Evolutionary conservation across 2,329 filamentous ascomycete genomes (phyloP).

Genomic region (Tolypocladium guangdongense): DNA sequence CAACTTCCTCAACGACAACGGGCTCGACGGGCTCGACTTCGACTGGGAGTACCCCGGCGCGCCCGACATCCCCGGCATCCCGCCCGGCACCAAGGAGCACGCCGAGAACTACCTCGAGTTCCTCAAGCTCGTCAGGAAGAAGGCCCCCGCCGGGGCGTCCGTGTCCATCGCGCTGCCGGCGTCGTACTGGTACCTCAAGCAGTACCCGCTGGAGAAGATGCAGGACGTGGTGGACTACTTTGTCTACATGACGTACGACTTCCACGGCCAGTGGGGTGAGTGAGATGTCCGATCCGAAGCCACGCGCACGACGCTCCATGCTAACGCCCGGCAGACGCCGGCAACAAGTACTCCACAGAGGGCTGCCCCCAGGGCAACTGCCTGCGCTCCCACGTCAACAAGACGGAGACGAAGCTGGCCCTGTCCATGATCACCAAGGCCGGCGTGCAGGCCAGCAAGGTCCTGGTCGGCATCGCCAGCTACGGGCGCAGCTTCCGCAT

Average conservation of each 20-base stretch:
- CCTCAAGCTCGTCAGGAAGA: neutral
- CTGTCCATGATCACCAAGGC: constrained; percentile 25
- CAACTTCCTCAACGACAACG: constrained; percentile 24
- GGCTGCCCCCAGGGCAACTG: constrained; percentile 20
- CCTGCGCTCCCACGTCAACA: constrained; percentile 23
- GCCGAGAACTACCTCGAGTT: constrained; percentile 8
- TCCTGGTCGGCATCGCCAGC: constrained; percentile 19
- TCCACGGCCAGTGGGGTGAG: constrained; percentile 20
- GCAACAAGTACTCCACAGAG: constrained; percentile 13
- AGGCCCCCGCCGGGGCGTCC: constrained; percentile 8
- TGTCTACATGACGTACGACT: constrained; percentile 25
- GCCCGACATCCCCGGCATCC: constrained; percentile 17
- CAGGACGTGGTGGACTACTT: constrained; percentile 18
- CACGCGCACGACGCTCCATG: no score
- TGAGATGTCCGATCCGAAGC: no score
- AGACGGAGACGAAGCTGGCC: constrained; percentile 20
- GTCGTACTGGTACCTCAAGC: constrained; percentile 23
- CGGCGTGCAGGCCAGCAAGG: constrained; percentile 16
- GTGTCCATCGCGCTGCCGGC: constrained; percentile 20
- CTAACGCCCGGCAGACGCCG: constrained; percentile 2
- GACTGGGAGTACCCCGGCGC: constrained; percentile 30
- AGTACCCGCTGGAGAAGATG: constrained; percentile 17
- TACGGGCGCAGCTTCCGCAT: constrained; percentile 24
- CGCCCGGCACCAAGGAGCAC: constrained; percentile 8
- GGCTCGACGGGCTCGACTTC: constrained; percentile 27